A percentile compares a stretch with the other conserved stretches of the same genome.
phyloP scores from a whole-genome alignment of 2,329 filamentous ascomycete genomes.

The Epichloe amarillans region DNA sequence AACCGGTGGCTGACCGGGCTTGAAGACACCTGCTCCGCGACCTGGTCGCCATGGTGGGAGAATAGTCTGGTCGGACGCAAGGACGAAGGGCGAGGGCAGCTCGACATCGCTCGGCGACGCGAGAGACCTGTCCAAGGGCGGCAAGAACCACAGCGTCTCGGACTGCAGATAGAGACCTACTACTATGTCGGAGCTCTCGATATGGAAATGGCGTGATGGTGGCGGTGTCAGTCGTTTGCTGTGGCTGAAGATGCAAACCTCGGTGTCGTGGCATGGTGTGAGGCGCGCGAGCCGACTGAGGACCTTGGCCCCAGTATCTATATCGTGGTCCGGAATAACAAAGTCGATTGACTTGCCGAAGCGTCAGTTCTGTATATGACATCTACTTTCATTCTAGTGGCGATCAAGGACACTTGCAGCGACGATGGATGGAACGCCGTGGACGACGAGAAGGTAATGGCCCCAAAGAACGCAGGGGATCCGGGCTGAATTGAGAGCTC shows the following conservation, averaged over 20 bases:
- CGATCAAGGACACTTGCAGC: background rate
- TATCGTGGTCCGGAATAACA: background rate
- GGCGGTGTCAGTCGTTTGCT: background rate
- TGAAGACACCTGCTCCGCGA: too few relatives aligned
- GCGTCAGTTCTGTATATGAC: background rate
- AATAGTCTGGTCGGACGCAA: too few relatives aligned
- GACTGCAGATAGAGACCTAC: too few relatives aligned
- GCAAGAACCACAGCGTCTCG: too few relatives aligned
- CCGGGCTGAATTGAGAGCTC: background rate
- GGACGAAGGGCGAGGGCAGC: too few relatives aligned
- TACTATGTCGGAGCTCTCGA: background rate
- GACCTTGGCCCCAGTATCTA: background rate
- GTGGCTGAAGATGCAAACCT: background rate
- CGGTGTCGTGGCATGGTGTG: background rate
- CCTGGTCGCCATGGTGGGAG: too few relatives aligned
- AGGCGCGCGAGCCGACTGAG: background rate
- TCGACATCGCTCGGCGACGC: too few relatives aligned
- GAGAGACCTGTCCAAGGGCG: too few relatives aligned
- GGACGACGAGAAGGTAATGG: background rate
- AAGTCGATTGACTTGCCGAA: background rate
- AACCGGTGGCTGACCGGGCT: too few relatives aligned
- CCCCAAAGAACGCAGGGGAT: conserved; percentile 1
- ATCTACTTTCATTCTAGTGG: background rate
- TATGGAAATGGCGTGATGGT: background rate
- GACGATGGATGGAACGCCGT: background rate